phyloP scores from a whole-genome alignment of 2,329 filamentous ascomycete species.

The Xylogone sp. region DNA sequence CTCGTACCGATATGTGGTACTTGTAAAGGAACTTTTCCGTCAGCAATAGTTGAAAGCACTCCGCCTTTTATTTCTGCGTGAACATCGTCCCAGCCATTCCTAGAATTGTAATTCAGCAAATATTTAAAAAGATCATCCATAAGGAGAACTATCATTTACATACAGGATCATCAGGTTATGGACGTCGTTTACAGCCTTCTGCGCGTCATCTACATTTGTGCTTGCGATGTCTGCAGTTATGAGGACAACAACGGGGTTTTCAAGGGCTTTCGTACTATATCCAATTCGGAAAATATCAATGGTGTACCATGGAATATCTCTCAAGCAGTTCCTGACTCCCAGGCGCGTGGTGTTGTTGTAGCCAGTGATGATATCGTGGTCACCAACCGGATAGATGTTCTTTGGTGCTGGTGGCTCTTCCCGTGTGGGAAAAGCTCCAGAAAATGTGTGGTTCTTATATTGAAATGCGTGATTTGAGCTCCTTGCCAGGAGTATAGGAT shows the following conservation, averaged over 20 bases:
- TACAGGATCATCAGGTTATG: neutral
- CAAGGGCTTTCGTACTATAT: neutral
- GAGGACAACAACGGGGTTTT: neutral
- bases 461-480: neutral
- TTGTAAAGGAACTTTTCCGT: neutral
- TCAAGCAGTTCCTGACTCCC: neutral
- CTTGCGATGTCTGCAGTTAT: neutral
- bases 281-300: neutral
- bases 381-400: neutral
- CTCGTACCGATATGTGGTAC: neutral
- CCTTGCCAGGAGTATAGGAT: constrained; percentile 1
- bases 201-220: neutral
- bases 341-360: neutral
- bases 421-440: neutral
- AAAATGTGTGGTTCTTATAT: neutral
- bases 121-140: neutral
- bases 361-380: neutral
- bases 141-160: neutral
- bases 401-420: neutral
- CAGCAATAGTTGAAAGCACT: neutral
- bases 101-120: neutral
- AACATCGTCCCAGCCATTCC: constrained; percentile 1
- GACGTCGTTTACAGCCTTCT: neutral
- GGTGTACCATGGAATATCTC: neutral
- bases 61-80: constrained; percentile 2